Evolutionary conservation across 768 basidiomycete genomes (phyloP).

Genomic region (Suillus discolor): DNA sequence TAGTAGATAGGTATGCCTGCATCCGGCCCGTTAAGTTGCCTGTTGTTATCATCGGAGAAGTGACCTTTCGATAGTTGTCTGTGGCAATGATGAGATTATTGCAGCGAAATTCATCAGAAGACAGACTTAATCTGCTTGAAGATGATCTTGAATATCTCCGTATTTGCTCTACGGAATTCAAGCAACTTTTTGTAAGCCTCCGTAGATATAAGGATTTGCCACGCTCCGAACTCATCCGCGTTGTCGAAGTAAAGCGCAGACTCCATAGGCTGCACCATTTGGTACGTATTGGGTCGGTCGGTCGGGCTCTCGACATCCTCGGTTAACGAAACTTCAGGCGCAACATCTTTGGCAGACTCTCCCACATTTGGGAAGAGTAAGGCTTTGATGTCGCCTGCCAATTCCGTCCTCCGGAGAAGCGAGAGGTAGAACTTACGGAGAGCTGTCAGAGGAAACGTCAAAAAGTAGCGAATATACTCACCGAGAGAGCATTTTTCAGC

Average conservation of each 20-base stretch:
- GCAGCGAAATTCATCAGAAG: background rate
- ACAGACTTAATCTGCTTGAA: slow-evolving; percentile 70
- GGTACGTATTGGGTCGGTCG: slow-evolving; percentile 34
- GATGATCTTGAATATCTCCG: slow-evolving; percentile 51
- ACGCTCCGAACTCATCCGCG: slow-evolving; percentile 61
- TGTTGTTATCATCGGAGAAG: slow-evolving; percentile 71
- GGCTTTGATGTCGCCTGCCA: slow-evolving; percentile 12
- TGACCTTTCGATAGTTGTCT: slow-evolving; percentile 73
- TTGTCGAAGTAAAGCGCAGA: slow-evolving; percentile 59
- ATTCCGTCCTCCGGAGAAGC: slow-evolving; percentile 19
- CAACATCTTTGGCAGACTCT: slow-evolving; percentile 2
- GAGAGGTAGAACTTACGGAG: slow-evolving; percentile 27
- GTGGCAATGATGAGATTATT: background rate
- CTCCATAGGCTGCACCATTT: slow-evolving; percentile 58
- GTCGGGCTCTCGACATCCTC: background rate
- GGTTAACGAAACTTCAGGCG: background rate
- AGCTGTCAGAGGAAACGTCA: background rate
- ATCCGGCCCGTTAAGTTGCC: slow-evolving; percentile 47
- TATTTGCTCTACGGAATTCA: slow-evolving; percentile 46
- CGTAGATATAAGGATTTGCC: slow-evolving; percentile 59
- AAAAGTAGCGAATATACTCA: slow-evolving; percentile 16
- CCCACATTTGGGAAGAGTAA: slow-evolving; percentile 6
- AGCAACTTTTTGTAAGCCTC: slow-evolving; percentile 53
- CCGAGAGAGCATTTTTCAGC: slow-evolving; percentile 33
- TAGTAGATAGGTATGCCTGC: slow-evolving; percentile 62